phyloP scores from a whole-genome alignment of 768 basidiomycete species.

The Russula abietina region DNA sequence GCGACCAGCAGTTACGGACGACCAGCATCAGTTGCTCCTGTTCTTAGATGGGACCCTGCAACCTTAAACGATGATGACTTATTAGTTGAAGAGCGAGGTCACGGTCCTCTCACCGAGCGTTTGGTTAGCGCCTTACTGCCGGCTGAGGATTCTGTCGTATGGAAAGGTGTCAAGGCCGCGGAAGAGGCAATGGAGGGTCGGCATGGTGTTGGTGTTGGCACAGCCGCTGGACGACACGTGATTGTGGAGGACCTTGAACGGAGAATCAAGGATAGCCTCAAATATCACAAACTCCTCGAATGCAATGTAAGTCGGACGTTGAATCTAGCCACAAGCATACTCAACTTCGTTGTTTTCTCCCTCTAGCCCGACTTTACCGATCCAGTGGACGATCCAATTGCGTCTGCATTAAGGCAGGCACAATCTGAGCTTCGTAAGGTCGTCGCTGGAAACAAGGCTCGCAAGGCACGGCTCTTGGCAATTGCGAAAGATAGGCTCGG shows the following conservation, averaged over 20 bases:
- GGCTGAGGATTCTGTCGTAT: conserved; percentile 52
- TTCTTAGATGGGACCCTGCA: conserved; percentile 78
- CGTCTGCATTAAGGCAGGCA: conserved; percentile 81
- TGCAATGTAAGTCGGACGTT: conserved; percentile 50
- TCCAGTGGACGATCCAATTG: conserved; percentile 90
- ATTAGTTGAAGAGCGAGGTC: conserved; percentile 66
- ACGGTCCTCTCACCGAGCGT: conserved; percentile 85
- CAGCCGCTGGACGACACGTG: conserved; percentile 70
- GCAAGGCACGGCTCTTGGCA: conserved; percentile 62
- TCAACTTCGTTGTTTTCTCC: conserved; percentile 20
- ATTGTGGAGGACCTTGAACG: conserved; percentile 77
- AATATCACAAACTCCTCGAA: conserved; percentile 66
- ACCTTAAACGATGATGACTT: conserved; percentile 69
- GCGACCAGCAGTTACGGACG: conserved; percentile 31
- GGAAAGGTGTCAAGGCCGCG: conserved; percentile 77
- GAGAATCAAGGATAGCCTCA: conserved; percentile 67
- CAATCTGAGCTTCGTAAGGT: conserved; percentile 77
- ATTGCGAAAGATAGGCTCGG: conserved; percentile 84
- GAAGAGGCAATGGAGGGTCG: conserved; percentile 82
- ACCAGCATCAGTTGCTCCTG: conserved; percentile 41
- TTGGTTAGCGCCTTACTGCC: conserved; percentile 70
- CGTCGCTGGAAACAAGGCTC: conserved; percentile 74
- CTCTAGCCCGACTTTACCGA: conserved; percentile 64
- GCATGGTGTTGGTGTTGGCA: conserved; percentile 67
- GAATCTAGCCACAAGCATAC: conserved; percentile 7